Conservation (phyloP, 2,329 filamentous ascomycete genomes). For the Aspergillus novofumigatus region DNA sequence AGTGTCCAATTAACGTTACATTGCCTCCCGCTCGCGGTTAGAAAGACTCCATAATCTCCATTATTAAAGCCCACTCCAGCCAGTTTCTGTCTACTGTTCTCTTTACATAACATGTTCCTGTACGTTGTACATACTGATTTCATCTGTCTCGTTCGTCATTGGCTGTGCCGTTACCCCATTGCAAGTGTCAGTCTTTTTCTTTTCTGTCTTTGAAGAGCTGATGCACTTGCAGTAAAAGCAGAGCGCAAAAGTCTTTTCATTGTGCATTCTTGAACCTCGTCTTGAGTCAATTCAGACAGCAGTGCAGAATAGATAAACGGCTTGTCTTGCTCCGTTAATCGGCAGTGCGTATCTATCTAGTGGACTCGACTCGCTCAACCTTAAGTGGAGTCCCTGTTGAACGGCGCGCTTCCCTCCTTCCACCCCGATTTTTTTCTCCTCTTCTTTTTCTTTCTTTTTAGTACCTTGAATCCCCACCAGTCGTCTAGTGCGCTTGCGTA, state of each 20-base stretch:
- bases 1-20: slow-evolving; percentile 10
- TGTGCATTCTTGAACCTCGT: background rate
- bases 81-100: slow-evolving; percentile 9
- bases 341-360: background rate
- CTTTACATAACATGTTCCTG: slow-evolving; percentile 24
- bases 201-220: background rate
- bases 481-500: background rate
- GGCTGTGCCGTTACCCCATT: slow-evolving; percentile 7
- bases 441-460: background rate
- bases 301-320: background rate
- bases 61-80: background rate
- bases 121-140: slow-evolving; percentile 7
- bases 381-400: background rate
- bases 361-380: background rate
- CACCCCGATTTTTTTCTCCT: slow-evolving; percentile 1
- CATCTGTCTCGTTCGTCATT: slow-evolving; percentile 11
- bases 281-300: background rate
- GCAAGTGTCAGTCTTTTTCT: background rate
- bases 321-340: background rate
- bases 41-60: background rate
- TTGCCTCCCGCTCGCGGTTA: background rate
- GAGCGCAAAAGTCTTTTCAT: background rate
- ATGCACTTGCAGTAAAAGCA: background rate
- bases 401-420: background rate
- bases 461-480: background rate